phyloP scores from a whole-genome alignment of 139 green algal genomes.

The Tetradesmus lagerheimii region DNA sequence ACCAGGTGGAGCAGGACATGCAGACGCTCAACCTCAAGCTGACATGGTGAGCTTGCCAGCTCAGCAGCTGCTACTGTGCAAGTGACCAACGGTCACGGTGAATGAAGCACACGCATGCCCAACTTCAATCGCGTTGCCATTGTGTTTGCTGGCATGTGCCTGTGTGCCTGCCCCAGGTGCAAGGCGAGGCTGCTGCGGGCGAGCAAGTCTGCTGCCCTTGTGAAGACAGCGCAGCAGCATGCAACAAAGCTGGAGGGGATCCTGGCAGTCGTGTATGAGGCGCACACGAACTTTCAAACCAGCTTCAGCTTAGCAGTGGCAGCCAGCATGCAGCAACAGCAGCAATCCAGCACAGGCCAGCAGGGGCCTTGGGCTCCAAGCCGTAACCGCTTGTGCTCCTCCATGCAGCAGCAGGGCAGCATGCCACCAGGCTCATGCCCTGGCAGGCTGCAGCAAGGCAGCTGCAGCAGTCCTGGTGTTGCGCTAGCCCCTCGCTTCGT shows the following conservation, averaged over 20 bases:
- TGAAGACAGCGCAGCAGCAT: neutral
- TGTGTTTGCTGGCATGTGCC: neutral
- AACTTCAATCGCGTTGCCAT: neutral
- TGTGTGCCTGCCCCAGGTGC: neutral
- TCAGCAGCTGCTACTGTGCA: neutral
- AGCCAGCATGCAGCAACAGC: neutral
- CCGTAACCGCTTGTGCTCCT: no score
- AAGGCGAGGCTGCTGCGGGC: neutral
- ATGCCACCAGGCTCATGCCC: neutral
- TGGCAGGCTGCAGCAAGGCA: neutral
- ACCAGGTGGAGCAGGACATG: neutral
- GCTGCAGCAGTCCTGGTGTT: neutral
- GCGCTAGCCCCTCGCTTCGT: neutral
- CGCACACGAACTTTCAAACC: neutral
- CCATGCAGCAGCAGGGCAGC: neutral
- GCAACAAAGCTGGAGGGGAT: neutral
- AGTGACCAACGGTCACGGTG: neutral
- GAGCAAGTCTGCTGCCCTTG: neutral
- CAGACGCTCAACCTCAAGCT: slow-evolving; percentile 6
- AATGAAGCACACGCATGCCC: neutral
- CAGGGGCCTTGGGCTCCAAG: neutral
- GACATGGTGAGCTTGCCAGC: neutral
- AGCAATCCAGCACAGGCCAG: neutral
- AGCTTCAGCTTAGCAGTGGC: slow-evolving; percentile 1
- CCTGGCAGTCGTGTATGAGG: neutral